A percentile compares a stretch with the other conserved stretches of the same genome.
Conservation (phyloP, 768 basidiomycete genomes). For the Termitomyces eurrhizus region DNA sequence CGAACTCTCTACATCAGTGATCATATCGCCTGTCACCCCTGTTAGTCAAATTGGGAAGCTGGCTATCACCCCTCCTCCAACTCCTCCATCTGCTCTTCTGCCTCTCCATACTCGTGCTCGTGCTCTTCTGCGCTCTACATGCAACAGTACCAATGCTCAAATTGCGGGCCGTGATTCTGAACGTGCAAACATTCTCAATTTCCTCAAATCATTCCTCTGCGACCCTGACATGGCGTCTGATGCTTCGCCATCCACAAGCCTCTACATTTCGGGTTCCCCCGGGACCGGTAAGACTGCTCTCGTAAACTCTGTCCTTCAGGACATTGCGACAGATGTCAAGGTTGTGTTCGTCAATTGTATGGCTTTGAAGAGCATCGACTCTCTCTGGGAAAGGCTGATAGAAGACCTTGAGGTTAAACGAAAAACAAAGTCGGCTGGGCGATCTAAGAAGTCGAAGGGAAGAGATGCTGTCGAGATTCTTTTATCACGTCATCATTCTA, state of each 20-base stretch:
- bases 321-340: constrained; percentile 38
- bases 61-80: constrained; percentile 54
- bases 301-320: constrained; percentile 58
- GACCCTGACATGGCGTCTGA: constrained; percentile 20
- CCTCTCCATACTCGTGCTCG: constrained; percentile 59
- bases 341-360: constrained; percentile 75
- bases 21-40: constrained; percentile 41
- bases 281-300: constrained; percentile 92
- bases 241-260: constrained; percentile 34
- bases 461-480: constrained; percentile 44
- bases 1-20: constrained; percentile 45
- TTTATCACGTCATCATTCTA: constrained; percentile 38
- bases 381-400: constrained; percentile 65
- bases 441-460: constrained; percentile 41
- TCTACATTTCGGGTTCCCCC: constrained; percentile 92
- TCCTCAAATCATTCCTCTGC: constrained; percentile 53
- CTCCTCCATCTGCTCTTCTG: constrained; percentile 46
- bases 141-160: constrained; percentile 43
- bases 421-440: constrained; percentile 30
- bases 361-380: constrained; percentile 63
- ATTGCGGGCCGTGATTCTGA: constrained; percentile 71
- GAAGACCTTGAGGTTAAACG: constrained; percentile 45
- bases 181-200: constrained; percentile 52
- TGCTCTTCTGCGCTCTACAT: constrained; percentile 68
- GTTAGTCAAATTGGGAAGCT: constrained; percentile 38